Conservation (phyloP, 2,329 filamentous ascomycete genomes). For the Claviceps sorghi region DNA sequence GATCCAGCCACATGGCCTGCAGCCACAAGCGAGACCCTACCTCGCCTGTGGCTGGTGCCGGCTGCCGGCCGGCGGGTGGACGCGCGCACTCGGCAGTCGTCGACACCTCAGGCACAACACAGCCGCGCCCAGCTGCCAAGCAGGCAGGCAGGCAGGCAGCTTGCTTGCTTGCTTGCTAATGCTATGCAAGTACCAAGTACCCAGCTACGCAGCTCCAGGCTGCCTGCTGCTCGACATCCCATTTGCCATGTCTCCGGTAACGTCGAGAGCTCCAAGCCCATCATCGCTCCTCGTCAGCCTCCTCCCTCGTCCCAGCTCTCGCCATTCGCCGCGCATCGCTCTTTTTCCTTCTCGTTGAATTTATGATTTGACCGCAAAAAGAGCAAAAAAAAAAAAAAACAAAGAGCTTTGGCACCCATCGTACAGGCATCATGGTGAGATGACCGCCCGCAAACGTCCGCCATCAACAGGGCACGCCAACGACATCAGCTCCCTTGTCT, state of each 20-base stretch:
- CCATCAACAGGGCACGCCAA: background rate
- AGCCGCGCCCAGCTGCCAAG: background rate
- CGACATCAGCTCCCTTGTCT: background rate
- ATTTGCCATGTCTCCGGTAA: slow-evolving; percentile 10
- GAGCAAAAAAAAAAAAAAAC: background rate
- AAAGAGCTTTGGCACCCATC: slow-evolving; percentile 1
- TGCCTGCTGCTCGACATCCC: slow-evolving; percentile 3
- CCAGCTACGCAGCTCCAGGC: slow-evolving; percentile 3
- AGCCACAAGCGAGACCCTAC: background rate
- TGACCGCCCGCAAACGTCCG: slow-evolving; percentile 1
- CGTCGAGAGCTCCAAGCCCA: slow-evolving; percentile 19
- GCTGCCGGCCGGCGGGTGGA: too few species aligned
- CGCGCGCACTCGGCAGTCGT: too few species aligned
- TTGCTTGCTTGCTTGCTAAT: too few species aligned
- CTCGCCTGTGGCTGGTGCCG: background rate
- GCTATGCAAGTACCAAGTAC: too few species aligned
- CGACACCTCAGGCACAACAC: slow-evolving; percentile 3
- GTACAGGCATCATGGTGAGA: slow-evolving; percentile 11
- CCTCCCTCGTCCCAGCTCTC: background rate
- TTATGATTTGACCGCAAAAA: background rate
- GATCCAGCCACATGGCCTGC: background rate
- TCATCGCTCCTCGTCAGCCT: background rate
- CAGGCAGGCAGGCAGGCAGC: background rate
- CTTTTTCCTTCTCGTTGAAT: background rate
- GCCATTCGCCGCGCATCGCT: background rate